Evolutionary conservation across 169 alveolate genomes (phyloP).

Genomic region (Cryptosporidium ubiquitum): DNA sequence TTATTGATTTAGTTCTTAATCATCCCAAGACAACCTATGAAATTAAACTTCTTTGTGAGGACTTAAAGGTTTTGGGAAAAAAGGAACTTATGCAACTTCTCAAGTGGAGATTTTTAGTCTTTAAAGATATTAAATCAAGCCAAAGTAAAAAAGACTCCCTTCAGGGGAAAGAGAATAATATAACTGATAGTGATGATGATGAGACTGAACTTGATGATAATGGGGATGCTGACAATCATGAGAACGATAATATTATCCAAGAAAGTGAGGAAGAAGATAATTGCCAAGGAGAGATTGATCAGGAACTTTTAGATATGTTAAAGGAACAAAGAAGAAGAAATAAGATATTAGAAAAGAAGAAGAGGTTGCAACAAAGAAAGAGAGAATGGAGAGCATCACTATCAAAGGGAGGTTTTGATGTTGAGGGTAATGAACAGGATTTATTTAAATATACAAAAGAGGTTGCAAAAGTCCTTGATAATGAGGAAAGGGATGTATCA

Average conservation of each 20-base stretch:
- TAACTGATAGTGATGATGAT: slow-evolving; percentile 3
- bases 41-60: slow-evolving; percentile 80
- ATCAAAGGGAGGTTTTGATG: slow-evolving; percentile 75
- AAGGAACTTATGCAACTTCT: slow-evolving; percentile 85
- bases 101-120: slow-evolving; percentile 88
- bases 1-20: slow-evolving; percentile 64
- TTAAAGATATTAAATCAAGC: slow-evolving; percentile 22
- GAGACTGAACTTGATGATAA: slow-evolving; percentile 76
- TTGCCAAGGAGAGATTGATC: slow-evolving; percentile 76
- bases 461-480: slow-evolving; percentile 55
- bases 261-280: slow-evolving; percentile 77
- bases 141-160: slow-evolving; percentile 2
- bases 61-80: slow-evolving; percentile 86
- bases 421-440: slow-evolving; percentile 49
- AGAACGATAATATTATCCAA: slow-evolving; percentile 74
- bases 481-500: slow-evolving; percentile 68
- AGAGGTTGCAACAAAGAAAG: slow-evolving; percentile 77
- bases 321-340: slow-evolving; percentile 80
- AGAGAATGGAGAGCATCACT: slow-evolving; percentile 68
- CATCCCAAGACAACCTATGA: slow-evolving; percentile 85
- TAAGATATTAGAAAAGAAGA: slow-evolving; percentile 78
- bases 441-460: slow-evolving; percentile 69
- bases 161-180: slow-evolving; percentile 64
- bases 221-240: slow-evolving; percentile 76
- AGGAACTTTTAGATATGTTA: slow-evolving; percentile 74